Conservation (phyloP, 2,329 filamentous ascomycete genomes). For the Aureobasidium sp. region DNA sequence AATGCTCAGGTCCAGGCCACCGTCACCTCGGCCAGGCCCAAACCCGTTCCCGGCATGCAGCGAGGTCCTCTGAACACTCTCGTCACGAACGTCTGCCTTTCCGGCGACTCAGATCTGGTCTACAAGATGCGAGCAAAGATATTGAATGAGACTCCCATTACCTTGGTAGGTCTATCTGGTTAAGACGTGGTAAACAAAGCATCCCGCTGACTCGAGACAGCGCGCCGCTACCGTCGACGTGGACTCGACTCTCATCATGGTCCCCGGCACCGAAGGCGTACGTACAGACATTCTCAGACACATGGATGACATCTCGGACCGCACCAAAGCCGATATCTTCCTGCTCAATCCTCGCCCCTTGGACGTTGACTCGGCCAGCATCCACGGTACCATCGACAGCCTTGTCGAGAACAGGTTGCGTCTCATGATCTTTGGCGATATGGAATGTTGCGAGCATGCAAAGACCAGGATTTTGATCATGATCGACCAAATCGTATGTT, state of each 20-base stretch:
- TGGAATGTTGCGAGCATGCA: slow-evolving; percentile 90
- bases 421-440: slow-evolving; percentile 89
- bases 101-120: slow-evolving; percentile 78
- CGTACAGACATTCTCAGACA: slow-evolving; percentile 72
- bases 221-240: slow-evolving; percentile 90
- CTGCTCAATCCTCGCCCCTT: slow-evolving; percentile 77
- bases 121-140: slow-evolving; percentile 86
- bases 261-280: slow-evolving; percentile 60
- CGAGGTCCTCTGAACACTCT: slow-evolving; percentile 43
- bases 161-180: slow-evolving; percentile 60
- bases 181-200: background rate
- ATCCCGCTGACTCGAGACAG: slow-evolving; percentile 44
- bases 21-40: slow-evolving; percentile 76
- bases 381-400: slow-evolving; percentile 69
- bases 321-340: slow-evolving; percentile 94
- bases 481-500: slow-evolving; percentile 82
- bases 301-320: slow-evolving; percentile 77
- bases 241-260: slow-evolving; percentile 82
- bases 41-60: slow-evolving; percentile 47
- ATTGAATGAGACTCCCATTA: slow-evolving; percentile 84
- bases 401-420: slow-evolving; percentile 82
- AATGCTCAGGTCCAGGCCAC: slow-evolving; percentile 67
- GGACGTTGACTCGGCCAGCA: slow-evolving; percentile 69
- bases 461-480: slow-evolving; percentile 95
- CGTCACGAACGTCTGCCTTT: slow-evolving; percentile 81